Base-by-base conservation (phyloP, 352 stramenopile genomes). In the Peronospora destructor region DNA sequence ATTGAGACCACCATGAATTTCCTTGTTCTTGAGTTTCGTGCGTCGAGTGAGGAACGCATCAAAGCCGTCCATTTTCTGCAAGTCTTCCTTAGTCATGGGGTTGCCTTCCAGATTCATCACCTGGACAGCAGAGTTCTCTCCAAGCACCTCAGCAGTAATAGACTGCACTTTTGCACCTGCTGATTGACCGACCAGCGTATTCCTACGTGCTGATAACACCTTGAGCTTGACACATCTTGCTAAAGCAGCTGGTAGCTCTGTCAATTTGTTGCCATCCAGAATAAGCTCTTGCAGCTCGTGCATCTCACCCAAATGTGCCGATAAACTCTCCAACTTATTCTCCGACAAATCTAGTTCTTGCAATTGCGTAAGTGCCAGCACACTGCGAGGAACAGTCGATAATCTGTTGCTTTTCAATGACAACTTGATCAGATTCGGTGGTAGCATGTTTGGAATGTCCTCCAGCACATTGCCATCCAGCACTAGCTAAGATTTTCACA, bases 101-200 rank as follows among this genome's bases (percentile, higher is more conserved):
- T 93, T 91, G 6, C 80, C 70, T 41, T 93, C 80, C 14, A 93
- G 52, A 42, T 93, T 87, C 67, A 93, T 71, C 37, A 91, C 84
- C 35, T 93, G 72, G 19, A 93, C 73, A 12, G n/a, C 45, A 30
- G 80, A 90, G 14, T 36, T 29, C 29, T 67, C 55, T 38, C 56
- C 53, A 33, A 93, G 59, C 17, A 93, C 49, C 45, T 78, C 68
- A 6, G 36, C 53, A 23, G 80, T 71, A 44, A 93, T 86, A 16
- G 65, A 54, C 36, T 87, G 78, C 14, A 39, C 45, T 6, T 53
- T 38, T 4, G 26, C 40, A 8, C 32, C 57, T 13, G 29, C 40
- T 9, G 55, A 62, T 0, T 33, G 34, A 2, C 68, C 69, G 1
- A 51, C 33, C 23, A 93, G 61, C 6, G 41, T 45, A 45, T 93